Conservation (phyloP, 805 yeast genomes). For the Candida xyloterini region DNA sequence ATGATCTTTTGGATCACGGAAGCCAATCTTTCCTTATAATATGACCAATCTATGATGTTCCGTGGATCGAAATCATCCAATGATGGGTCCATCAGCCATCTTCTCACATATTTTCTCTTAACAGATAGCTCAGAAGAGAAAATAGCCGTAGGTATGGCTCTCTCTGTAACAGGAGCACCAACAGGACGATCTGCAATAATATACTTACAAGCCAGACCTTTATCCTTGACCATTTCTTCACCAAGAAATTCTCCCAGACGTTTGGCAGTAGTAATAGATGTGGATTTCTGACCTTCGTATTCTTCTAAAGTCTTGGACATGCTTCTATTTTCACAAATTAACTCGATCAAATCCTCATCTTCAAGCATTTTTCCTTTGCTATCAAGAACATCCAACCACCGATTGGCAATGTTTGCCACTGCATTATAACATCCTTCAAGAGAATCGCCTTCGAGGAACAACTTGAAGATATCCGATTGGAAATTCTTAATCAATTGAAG, state of each 20-base stretch:
- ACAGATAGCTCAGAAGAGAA: slow-evolving; percentile 77
- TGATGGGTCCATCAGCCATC: slow-evolving; percentile 82
- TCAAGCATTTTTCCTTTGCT: slow-evolving; percentile 83
- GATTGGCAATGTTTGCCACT: slow-evolving; percentile 89
- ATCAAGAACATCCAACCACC: slow-evolving; percentile 93
- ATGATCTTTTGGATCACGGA: slow-evolving; percentile 93
- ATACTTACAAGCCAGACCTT: slow-evolving; percentile 93
- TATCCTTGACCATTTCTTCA: slow-evolving; percentile 93
- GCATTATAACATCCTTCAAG: slow-evolving; percentile 79
- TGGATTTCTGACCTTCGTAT: slow-evolving; percentile 86
- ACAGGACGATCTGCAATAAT: slow-evolving; percentile 81
- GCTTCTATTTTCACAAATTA: slow-evolving; percentile 93
- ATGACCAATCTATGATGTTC: slow-evolving; percentile 87
- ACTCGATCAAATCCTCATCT: slow-evolving; percentile 89
- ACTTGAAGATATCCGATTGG: slow-evolving; percentile 90
- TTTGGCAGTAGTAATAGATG: slow-evolving; percentile 92
- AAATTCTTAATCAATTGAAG: slow-evolving; percentile 88
- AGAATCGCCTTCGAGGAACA: slow-evolving; percentile 81
- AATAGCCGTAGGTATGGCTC: slow-evolving; percentile 95
- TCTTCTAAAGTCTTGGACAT: slow-evolving; percentile 92
- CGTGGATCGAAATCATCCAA: slow-evolving; percentile 84
- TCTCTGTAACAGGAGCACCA: slow-evolving; percentile 88
- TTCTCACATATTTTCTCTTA: slow-evolving; percentile 69
- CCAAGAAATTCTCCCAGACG: slow-evolving; percentile 94
- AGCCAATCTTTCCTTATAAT: slow-evolving; percentile 85